phyloP scores from a whole-genome alignment of 805 yeast species.

The Pichia deserticola region DNA sequence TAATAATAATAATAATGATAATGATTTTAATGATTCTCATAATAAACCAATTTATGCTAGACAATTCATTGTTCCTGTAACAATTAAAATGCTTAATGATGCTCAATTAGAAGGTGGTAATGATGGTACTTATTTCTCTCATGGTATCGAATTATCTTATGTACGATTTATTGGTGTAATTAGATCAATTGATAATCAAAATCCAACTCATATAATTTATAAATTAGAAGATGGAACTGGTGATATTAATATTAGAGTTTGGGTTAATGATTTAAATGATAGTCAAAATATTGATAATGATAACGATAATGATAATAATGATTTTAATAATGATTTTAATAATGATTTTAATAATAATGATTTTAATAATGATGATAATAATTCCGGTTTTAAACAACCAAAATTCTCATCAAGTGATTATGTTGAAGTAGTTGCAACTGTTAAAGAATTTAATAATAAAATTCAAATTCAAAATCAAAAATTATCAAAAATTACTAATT shows the following conservation, averaged over 20 bases:
- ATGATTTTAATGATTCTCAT: slow-evolving; percentile 14
- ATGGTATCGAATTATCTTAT: slow-evolving; percentile 53
- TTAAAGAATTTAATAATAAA: slow-evolving; percentile 55
- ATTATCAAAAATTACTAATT: slow-evolving; percentile 49
- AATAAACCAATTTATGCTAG: slow-evolving; percentile 17
- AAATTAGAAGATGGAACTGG: slow-evolving; percentile 81
- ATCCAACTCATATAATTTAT: slow-evolving; percentile 46
- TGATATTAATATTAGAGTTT: slow-evolving; percentile 51
- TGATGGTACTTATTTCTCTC: slow-evolving; percentile 58
- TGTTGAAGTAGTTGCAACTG: slow-evolving; percentile 50
- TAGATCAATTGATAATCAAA: slow-evolving; percentile 51
- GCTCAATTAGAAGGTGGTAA: slow-evolving; percentile 55
- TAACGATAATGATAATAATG: slow-evolving; percentile 23
- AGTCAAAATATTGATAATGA: slow-evolving; percentile 2
- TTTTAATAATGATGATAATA: slow-evolving; percentile 39
- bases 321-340: slow-evolving; percentile 30
- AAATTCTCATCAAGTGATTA: slow-evolving; percentile 45
- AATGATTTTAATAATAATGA: slow-evolving; percentile 33
- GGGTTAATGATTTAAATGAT: slow-evolving; percentile 42
- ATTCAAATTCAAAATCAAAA: slow-evolving; percentile 59
- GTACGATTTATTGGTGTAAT: slow-evolving; percentile 65
- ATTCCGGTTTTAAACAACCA: slow-evolving; percentile 27
- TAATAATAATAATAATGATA: slow-evolving; percentile 16
- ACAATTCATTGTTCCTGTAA: slow-evolving; percentile 51
- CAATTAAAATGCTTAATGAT: slow-evolving; percentile 57